Evolutionary conservation across 495 filamentous ascomycete genomes (phyloP).

Genomic region (Hypoxylon cercidicola): DNA sequence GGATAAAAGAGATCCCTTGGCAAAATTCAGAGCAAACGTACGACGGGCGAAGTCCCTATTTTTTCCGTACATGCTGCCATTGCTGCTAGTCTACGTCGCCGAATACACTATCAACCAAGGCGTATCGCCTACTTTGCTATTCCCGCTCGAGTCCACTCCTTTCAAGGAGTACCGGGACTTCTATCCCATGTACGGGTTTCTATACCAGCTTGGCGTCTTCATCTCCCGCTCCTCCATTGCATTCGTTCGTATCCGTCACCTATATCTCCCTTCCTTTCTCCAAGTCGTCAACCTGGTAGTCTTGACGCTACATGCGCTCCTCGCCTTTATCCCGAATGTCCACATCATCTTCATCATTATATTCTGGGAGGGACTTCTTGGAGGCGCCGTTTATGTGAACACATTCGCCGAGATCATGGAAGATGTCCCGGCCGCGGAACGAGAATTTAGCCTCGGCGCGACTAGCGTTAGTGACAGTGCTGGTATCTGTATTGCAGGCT

Average conservation of each 20-base stretch:
- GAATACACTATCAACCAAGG: slow-evolving; percentile 98
- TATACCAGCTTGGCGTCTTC: slow-evolving; percentile 96
- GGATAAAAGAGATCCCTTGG: slow-evolving; percentile 35
- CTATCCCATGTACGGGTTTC: slow-evolving; percentile 87
- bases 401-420: slow-evolving; percentile 92
- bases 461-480: slow-evolving; percentile 92
- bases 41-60: slow-evolving; percentile 56
- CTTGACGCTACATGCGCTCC: slow-evolving; percentile 78
- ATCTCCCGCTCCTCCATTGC: slow-evolving; percentile 90
- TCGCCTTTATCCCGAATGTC: slow-evolving; percentile 81
- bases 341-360: slow-evolving; percentile 83
- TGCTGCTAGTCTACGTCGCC: slow-evolving; percentile 90
- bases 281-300: slow-evolving; percentile 82
- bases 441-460: slow-evolving; percentile 90
- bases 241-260: slow-evolving; percentile 79
- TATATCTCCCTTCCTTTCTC: slow-evolving; percentile 86
- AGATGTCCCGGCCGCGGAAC: slow-evolving; percentile 74
- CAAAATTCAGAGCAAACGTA: slow-evolving; percentile 58
- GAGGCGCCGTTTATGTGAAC: slow-evolving; percentile 92
- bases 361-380: slow-evolving; percentile 96
- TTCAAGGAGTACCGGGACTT: slow-evolving; percentile 86
- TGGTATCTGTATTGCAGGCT: slow-evolving; percentile 89
- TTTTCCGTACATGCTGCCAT: slow-evolving; percentile 80
- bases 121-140: slow-evolving; percentile 87
- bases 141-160: slow-evolving; percentile 77